Base-by-base conservation (phyloP, 2,329 filamentous ascomycete genomes). In the Ophiostoma perfectum region DNA sequence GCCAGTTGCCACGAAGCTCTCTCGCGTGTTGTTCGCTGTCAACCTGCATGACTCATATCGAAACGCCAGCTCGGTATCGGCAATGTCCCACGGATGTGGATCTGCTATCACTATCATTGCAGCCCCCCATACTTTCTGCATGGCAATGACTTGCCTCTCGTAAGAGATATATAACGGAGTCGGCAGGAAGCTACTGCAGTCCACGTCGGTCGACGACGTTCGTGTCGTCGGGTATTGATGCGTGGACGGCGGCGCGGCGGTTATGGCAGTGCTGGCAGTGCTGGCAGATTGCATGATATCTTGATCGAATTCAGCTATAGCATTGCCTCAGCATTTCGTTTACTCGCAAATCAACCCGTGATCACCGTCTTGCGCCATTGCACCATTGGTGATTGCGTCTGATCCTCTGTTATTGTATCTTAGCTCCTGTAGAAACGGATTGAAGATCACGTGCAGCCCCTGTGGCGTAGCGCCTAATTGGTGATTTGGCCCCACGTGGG, bases 211-310 rank as follows among this genome's bases (percentile, higher is more conserved):
- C 58, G 38, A 16, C 7, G 36, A n/a, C 12, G 58, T 39, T 60
- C 36, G 49, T 27, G 49, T 55, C 58, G 58, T 64, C 41, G 62
- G 62, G 62, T 64, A 64, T 42, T 5, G 39, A 64, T 64, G 62
- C 62, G 41, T 42, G n/a, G 27, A 27, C 27, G 27, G 27, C 27
- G 27, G 27, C 27, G 27, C 27, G 27, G 27, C 27, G 27, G 27
- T 27, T 27, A 27, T 27, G 27, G 27, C 27, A 27, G 27, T 27
- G 27, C 27, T 27, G 27, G 27, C 27, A 27, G 27, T 27, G 27
- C 27, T 27, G 27, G 27, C 27, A 27, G 27, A 27, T 27, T 27
- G 27, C 27, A 27, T 27, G 27, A 27, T 27, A 27, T 27, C 27
- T 27, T 27, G 27, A 27, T 27, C 27, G 2, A 27, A 27, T 27